Conservation (phyloP, 2,329 filamentous ascomycete species). For the Cladosporium sp. region DNA sequence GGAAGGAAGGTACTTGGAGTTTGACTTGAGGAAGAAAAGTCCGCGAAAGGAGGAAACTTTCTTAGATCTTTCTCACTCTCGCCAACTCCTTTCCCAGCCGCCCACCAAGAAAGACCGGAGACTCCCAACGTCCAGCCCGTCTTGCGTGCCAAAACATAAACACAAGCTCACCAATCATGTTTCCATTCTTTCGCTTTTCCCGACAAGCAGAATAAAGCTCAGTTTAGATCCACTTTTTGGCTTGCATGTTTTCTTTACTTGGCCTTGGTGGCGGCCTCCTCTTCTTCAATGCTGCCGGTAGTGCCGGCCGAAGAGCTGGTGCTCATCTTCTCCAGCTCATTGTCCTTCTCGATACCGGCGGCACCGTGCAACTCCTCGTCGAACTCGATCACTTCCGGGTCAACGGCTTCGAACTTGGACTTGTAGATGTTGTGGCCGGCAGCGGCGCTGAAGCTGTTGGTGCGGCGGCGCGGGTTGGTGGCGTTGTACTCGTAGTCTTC, state of each 20-base stretch:
- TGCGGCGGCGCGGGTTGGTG: conserved; percentile 80
- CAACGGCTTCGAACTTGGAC: conserved; percentile 92
- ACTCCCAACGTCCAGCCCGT: not conserved
- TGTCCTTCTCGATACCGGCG: conserved; percentile 45
- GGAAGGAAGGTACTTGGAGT: no score
- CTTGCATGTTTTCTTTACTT: not conserved
- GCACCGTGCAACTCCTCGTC: conserved; percentile 68
- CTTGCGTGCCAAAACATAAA: not conserved
- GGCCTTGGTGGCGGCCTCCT: conserved; percentile 38
- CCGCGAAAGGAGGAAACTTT: not conserved
- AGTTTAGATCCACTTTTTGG: no score
- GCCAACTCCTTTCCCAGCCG: not conserved
- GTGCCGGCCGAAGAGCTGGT: conserved; percentile 44
- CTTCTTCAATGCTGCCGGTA: conserved; percentile 57
- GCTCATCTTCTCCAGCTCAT: conserved; percentile 47
- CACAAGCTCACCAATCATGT: not conserved
- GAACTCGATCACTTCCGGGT: conserved; percentile 80
- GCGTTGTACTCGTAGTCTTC: conserved; percentile 80
- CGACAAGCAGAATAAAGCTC: not conserved
- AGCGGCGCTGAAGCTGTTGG: conserved; percentile 77
- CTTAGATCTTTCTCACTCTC: not conserved
- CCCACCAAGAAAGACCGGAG: not conserved
- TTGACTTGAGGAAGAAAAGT: not conserved
- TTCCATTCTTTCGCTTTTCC: not conserved
- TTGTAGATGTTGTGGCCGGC: conserved; percentile 73